Evolutionary conservation across 129 eudicot genomes (phyloP).

Genomic region (Ambrosia trifida): DNA sequence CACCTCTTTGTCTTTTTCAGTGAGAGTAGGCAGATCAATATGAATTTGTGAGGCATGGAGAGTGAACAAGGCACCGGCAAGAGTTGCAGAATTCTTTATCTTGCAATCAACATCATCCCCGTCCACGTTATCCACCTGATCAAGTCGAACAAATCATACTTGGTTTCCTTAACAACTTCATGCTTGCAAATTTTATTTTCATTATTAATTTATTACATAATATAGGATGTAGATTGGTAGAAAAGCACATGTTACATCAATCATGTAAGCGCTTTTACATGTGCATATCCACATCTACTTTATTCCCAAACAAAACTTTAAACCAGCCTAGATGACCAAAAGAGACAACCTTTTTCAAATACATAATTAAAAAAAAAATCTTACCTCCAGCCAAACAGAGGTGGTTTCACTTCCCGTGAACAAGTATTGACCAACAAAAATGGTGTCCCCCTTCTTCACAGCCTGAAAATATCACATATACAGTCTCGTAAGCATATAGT

Average conservation of each 20-base stretch:
- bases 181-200: background rate
- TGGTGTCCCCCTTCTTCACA: conserved; percentile 93
- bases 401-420: conserved; percentile 99
- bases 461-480: conserved; percentile 52
- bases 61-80: conserved; percentile 79
- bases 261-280: background rate
- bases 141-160: conserved; percentile 29
- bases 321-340: background rate
- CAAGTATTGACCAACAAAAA: conserved; percentile 86
- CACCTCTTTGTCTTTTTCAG: conserved; percentile 85
- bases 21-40: conserved; percentile 85
- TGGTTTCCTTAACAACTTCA: conserved; percentile 15
- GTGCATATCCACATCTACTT: background rate
- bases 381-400: conserved; percentile 97
- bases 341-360: background rate
- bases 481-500: conserved; percentile 19
- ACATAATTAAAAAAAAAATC: background rate
- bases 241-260: background rate
- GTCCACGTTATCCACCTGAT: conserved; percentile 70
- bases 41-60: conserved; percentile 83
- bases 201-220: background rate
- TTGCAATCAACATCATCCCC: conserved; percentile 77
- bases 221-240: background rate
- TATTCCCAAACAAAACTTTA: background rate
- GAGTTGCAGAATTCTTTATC: conserved; percentile 84